Evolutionary conservation across 805 yeast species (phyloP).

Genomic region (Tetrapisispora fleetii): DNA sequence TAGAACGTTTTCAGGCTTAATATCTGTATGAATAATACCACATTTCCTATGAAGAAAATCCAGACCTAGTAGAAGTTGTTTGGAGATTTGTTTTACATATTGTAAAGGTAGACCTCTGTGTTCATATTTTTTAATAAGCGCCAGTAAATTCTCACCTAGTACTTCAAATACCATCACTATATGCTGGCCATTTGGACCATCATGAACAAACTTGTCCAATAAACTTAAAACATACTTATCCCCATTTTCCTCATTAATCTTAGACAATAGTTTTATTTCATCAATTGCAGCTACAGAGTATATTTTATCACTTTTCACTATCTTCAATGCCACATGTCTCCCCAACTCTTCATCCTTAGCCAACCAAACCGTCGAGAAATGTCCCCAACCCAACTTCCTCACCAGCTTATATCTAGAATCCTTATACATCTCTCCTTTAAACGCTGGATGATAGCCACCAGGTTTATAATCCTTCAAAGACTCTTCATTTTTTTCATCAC

Average conservation of each 20-base stretch:
- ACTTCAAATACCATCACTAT: slow-evolving; percentile 97
- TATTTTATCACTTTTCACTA: slow-evolving; percentile 82
- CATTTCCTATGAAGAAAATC: slow-evolving; percentile 53
- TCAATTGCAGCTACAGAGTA: slow-evolving; percentile 92
- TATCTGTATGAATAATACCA: slow-evolving; percentile 67
- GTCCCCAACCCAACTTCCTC: slow-evolving; percentile 97
- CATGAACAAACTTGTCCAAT: slow-evolving; percentile 74
- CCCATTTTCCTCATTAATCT: slow-evolving; percentile 55
- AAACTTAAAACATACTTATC: slow-evolving; percentile 71
- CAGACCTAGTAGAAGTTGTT: slow-evolving; percentile 62
- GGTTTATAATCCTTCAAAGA: slow-evolving; percentile 72
- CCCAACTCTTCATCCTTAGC: slow-evolving; percentile 49
- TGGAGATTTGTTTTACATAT: slow-evolving; percentile 72
- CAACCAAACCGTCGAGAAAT: slow-evolving; percentile 91
- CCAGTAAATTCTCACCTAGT: slow-evolving; percentile 83
- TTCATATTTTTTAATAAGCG: slow-evolving; percentile 67
- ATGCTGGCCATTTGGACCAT: slow-evolving; percentile 87
- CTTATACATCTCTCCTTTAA: slow-evolving; percentile 75
- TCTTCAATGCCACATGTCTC: slow-evolving; percentile 85
- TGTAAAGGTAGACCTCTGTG: slow-evolving; percentile 72
- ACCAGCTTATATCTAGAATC: slow-evolving; percentile 67
- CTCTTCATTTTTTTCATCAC: slow-evolving; percentile 61
- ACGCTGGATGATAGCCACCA: slow-evolving; percentile 96
- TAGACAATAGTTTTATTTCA: slow-evolving; percentile 71
- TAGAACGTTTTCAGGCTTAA: slow-evolving; percentile 69